Conservation (phyloP, 2,329 filamentous ascomycete species). For the Chrysoporthe cubensis region DNA sequence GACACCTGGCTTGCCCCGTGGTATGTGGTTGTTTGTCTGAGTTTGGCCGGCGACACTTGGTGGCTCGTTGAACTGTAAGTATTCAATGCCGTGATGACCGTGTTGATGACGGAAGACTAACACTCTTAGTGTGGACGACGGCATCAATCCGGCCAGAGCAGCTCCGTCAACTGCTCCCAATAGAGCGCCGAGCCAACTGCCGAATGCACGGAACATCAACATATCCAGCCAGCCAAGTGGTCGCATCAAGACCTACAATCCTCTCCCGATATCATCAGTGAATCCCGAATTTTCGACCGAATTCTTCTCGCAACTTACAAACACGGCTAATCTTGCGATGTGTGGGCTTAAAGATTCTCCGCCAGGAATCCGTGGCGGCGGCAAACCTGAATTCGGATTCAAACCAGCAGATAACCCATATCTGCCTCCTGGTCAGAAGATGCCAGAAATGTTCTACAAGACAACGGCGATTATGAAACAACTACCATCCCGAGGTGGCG, state of each 20-base stretch:
- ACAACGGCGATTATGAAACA: conserved; percentile 47
- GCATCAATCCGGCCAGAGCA: conserved; percentile 5
- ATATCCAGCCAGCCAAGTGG: conserved; percentile 19
- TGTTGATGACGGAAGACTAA: not conserved
- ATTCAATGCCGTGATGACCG: not conserved
- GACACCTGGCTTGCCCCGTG: conserved; percentile 73
- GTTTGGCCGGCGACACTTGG: conserved; percentile 76
- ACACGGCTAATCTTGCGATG: conserved; percentile 3
- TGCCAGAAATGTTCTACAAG: conserved; percentile 54
- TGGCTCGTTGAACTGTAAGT: conserved; percentile 71
- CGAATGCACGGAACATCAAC: conserved; percentile 13
- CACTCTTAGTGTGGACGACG: not conserved
- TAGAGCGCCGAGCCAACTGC: conserved; percentile 5
- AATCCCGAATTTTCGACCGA: conserved; percentile 49
- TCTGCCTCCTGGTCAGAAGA: conserved; percentile 47
- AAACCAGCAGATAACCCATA: conserved; percentile 41
- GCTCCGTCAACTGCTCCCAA: conserved; percentile 4
- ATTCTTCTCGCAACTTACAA: conserved; percentile 48
- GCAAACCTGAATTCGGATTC: conserved; percentile 17
- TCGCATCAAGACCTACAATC: conserved; percentile 42
- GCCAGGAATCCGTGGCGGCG: conserved; percentile 7
- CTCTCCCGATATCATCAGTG: conserved; percentile 16
- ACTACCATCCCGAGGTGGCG: conserved; percentile 27
- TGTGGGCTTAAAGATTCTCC: conserved; percentile 18
- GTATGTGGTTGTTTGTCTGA: conserved; percentile 72